A percentile compares a stretch with the other conserved stretches of the same genome.
Conservation (phyloP, 805 yeast genomes). For the Schwanniomyces occidentalis region DNA sequence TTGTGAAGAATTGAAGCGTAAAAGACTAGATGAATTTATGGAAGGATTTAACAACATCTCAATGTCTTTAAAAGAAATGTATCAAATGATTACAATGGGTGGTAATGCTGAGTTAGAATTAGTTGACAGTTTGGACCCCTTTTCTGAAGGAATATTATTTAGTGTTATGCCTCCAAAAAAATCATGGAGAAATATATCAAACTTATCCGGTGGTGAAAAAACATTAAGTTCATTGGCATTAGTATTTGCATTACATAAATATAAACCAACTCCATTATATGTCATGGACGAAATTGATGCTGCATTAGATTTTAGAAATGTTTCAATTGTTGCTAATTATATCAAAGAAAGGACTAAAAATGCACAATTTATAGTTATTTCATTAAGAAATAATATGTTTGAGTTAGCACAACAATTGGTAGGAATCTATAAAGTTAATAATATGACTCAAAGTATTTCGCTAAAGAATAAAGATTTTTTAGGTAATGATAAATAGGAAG, state of each 20-base stretch:
- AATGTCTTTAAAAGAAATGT: conserved; percentile 89
- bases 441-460: conserved; percentile 85
- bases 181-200: conserved; percentile 94
- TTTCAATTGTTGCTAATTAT: conserved; percentile 95
- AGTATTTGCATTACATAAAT: conserved; percentile 93
- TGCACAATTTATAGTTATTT: conserved; percentile 95
- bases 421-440: conserved; percentile 91
- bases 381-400: conserved; percentile 95
- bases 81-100: conserved; percentile 98
- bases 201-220: conserved; percentile 96
- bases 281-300: conserved; percentile 99
- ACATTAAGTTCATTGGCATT: conserved; percentile 92
- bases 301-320: conserved; percentile 95
- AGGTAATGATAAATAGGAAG: conserved; percentile 4
- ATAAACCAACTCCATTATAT: conserved; percentile 94
- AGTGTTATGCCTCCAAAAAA: conserved; percentile 99
- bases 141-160: conserved; percentile 92
- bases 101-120: conserved; percentile 97
- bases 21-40: conserved; percentile 86
- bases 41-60: conserved; percentile 87
- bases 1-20: conserved; percentile 70
- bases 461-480: conserved; percentile 61
- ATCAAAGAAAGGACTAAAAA: conserved; percentile 93
- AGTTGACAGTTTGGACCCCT: conserved; percentile 96
- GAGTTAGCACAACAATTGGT: conserved; percentile 92